Evolutionary conservation across 139 green algal species (phyloP), one percentile per base, ranked within the genome.

Genomic region (Yamagishiella unicocca): DNA sequence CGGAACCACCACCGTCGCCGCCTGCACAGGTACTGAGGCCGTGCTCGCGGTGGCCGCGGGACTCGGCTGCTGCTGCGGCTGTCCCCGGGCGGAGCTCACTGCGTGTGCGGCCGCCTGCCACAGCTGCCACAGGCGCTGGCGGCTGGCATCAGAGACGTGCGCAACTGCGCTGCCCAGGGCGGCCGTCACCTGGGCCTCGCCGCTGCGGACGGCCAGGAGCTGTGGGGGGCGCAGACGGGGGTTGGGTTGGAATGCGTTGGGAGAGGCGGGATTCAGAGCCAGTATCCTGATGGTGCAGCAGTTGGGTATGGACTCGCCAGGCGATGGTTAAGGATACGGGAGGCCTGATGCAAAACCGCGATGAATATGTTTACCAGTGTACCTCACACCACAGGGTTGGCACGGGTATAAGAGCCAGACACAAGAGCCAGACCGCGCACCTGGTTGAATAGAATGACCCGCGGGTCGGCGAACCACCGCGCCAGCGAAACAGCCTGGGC

Each of bases 381-480:
- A n/a, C n/a, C n/a, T n/a, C n/a, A n/a, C n/a, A 55, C 21, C 7
- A 46, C 4, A 35, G n/a, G n/a, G n/a, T n/a, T n/a, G n/a, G n/a
- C n/a, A n/a, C n/a, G n/a, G n/a, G n/a, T n/a, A n/a, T n/a, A n/a
- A n/a, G n/a, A n/a, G n/a, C n/a, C n/a, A n/a, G n/a, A n/a, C n/a
- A n/a, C n/a, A n/a, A n/a, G n/a, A n/a, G n/a, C n/a, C n/a, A n/a
- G n/a, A n/a, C n/a, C n/a, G n/a, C 62, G 17, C 45, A 87, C 82
- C 82, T 87, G 80, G 68, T 87, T 87, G 12, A 87, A 80, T 2
- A 87, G 58, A 7, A 87, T 77, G 31, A 87, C 82, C 24, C 67
- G 46, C 5, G 82, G 82, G 50, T 87, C 82, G 46, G 35, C 29
- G 37, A 81, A 87, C 82, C 82, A 87, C 24, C 43, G 31, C 21